phyloP scores from a whole-genome alignment of 2,329 filamentous ascomycete genomes.

The Lojkania enalia region DNA sequence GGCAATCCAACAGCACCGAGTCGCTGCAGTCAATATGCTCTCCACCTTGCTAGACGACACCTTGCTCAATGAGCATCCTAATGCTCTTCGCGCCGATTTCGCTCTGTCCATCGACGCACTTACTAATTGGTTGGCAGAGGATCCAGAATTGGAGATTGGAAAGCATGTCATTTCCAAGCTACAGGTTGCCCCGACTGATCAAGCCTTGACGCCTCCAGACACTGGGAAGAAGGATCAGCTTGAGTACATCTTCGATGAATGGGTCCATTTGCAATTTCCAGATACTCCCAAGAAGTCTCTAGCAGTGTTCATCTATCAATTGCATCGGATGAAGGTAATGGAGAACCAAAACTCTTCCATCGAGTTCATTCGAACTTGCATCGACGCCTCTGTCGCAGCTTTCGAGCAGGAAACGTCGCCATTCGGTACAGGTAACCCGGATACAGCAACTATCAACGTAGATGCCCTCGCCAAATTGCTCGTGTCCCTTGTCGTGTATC shows the following conservation, averaged over 20 bases:
- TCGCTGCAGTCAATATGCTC: conserved; percentile 76
- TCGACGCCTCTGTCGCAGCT: conserved; percentile 76
- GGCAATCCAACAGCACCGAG: conserved; percentile 70
- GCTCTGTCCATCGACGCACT: conserved; percentile 79
- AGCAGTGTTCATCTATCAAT: conserved; percentile 78
- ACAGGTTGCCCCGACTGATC: conserved; percentile 60
- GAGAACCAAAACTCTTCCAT: conserved; percentile 75
- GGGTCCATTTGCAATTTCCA: conserved; percentile 81
- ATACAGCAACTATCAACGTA: conserved; percentile 64
- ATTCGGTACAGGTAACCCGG: conserved; percentile 59
- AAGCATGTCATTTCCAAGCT: conserved; percentile 72
- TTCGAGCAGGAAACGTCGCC: conserved; percentile 73
- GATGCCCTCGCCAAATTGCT: conserved; percentile 86
- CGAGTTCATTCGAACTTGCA: conserved; percentile 76
- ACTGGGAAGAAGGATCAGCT: conserved; percentile 75
- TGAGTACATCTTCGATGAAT: conserved; percentile 95
- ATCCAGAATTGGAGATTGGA: conserved; percentile 66
- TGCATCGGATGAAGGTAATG: conserved; percentile 75
- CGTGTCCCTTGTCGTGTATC: conserved; percentile 72
- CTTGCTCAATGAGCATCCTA: conserved; percentile 75
- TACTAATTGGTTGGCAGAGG: conserved; percentile 77
- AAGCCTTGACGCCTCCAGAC: conserved; percentile 58
- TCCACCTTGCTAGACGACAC: conserved; percentile 77
- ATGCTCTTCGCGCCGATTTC: conserved; percentile 83
- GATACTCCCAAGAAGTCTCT: conserved; percentile 72